Evolutionary conservation across 2,329 filamentous ascomycete genomes (phyloP).

Genomic region (Alternaria arbusti): DNA sequence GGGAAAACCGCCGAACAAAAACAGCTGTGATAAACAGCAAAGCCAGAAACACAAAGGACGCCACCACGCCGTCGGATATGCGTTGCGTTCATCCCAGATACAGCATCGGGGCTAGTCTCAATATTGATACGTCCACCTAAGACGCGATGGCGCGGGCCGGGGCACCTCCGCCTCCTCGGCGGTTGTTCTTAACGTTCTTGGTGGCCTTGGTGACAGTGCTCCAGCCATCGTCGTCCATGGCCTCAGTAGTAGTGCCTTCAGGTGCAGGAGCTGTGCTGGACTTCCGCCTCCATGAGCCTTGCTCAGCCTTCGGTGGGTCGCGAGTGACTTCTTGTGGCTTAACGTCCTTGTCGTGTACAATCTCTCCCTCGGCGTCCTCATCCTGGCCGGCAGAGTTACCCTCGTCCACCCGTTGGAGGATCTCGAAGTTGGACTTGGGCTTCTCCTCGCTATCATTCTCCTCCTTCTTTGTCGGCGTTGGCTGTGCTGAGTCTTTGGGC

Average conservation of each 20-base stretch:
- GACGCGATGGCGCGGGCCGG: slow-evolving; percentile 56
- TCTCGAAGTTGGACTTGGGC: slow-evolving; percentile 60
- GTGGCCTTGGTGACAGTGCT: slow-evolving; percentile 58
- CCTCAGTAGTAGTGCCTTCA: slow-evolving; percentile 52
- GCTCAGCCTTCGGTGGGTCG: slow-evolving; percentile 50
- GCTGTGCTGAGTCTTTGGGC: slow-evolving; percentile 56
- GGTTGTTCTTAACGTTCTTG: slow-evolving; percentile 49
- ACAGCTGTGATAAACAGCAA: slow-evolving; percentile 31
- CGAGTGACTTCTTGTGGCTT: slow-evolving; percentile 63
- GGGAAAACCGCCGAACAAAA: slow-evolving; percentile 27
- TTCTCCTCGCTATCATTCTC: slow-evolving; percentile 51
- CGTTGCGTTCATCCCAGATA: slow-evolving; percentile 35
- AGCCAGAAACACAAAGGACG: slow-evolving; percentile 26
- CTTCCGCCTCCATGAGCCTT: slow-evolving; percentile 51
- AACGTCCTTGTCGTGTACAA: slow-evolving; percentile 59
- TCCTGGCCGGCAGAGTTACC: slow-evolving; percentile 50
- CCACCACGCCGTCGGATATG: slow-evolving; percentile 34
- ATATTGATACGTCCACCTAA: slow-evolving; percentile 31
- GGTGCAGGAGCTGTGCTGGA: slow-evolving; percentile 38
- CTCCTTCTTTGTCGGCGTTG: slow-evolving; percentile 40
- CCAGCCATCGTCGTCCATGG: slow-evolving; percentile 61
- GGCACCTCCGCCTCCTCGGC: slow-evolving; percentile 48
- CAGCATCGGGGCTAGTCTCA: slow-evolving; percentile 17
- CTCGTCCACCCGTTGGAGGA: slow-evolving; percentile 57
- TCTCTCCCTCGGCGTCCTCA: slow-evolving; percentile 57